Evolutionary conservation across 2,329 filamentous ascomycete genomes (phyloP).

Genomic region (Fusarium brevicatenulatum): DNA sequence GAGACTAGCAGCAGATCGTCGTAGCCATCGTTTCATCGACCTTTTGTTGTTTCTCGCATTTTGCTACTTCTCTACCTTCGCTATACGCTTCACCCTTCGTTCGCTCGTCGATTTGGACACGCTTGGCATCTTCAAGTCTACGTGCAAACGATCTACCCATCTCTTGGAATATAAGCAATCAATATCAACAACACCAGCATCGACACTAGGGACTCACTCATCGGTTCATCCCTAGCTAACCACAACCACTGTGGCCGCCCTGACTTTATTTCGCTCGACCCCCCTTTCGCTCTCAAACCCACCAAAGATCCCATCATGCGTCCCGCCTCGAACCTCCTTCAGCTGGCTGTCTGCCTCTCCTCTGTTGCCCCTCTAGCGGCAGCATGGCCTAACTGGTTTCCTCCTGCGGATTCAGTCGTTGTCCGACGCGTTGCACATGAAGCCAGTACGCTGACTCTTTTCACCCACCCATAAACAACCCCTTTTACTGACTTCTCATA

Average conservation of each 20-base stretch:
- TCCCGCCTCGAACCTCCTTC: conserved; percentile 57
- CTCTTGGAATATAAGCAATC: conserved; percentile 9
- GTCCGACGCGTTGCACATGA: conserved; percentile 39
- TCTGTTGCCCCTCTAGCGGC: conserved; percentile 62
- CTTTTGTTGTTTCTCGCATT: conserved; percentile 25
- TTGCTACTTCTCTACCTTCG: conserved; percentile 28
- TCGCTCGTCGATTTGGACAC: conserved; percentile 15
- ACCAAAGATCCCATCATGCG: conserved; percentile 56
- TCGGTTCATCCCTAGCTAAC: not conserved
- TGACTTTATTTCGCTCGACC: not conserved
- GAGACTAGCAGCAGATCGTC: conserved; percentile 12
- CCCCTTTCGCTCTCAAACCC: not conserved
- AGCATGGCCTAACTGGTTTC: conserved; percentile 67
- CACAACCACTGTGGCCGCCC: not conserved
- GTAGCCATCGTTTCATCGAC: conserved; percentile 12
- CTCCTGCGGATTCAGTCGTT: conserved; percentile 62
- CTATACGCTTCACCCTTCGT: conserved; percentile 19
- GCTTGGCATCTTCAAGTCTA: conserved; percentile 16
- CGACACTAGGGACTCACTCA: not conserved
- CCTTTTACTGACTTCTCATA: conserved; percentile 13
- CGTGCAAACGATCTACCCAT: not conserved
- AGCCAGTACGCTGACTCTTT: conserved; percentile 16
- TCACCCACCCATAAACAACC: not conserved
- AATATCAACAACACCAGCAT: not conserved
- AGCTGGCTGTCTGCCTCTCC: conserved; percentile 61